phyloP scores from a whole-genome alignment of 2,329 filamentous ascomycete species.

The Fusarium brachygibbosum region DNA sequence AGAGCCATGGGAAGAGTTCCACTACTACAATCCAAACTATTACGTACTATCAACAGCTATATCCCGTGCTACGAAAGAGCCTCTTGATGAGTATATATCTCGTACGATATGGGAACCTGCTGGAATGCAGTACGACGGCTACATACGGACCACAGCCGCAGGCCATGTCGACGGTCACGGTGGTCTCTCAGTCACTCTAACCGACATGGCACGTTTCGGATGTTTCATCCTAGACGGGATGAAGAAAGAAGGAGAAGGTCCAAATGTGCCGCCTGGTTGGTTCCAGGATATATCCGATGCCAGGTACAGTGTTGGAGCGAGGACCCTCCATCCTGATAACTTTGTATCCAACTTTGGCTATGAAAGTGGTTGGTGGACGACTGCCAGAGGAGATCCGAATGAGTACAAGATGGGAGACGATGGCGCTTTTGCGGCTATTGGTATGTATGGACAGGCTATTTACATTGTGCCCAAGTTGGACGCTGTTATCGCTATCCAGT shows the following conservation, averaged over 20 bases:
- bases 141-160: slow-evolving; percentile 35
- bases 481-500: slow-evolving; percentile 27
- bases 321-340: slow-evolving; percentile 25
- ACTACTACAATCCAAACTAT: slow-evolving; percentile 42
- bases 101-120: slow-evolving; percentile 39
- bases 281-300: slow-evolving; percentile 31
- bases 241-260: slow-evolving; percentile 8
- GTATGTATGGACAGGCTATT: slow-evolving; percentile 38
- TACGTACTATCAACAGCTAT: slow-evolving; percentile 34
- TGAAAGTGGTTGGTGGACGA: slow-evolving; percentile 41
- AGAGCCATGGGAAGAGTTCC: slow-evolving; percentile 41
- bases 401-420: slow-evolving; percentile 29
- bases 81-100: slow-evolving; percentile 30
- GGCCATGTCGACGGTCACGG: slow-evolving; percentile 37
- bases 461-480: slow-evolving; percentile 30
- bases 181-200: slow-evolving; percentile 24
- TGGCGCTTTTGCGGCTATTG: slow-evolving; percentile 22
- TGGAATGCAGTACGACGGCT: slow-evolving; percentile 38
- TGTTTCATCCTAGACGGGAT: slow-evolving; percentile 32
- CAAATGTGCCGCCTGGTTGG: slow-evolving; percentile 21
- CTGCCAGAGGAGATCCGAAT: slow-evolving; percentile 3
- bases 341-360: slow-evolving; percentile 33
- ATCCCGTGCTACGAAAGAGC: slow-evolving; percentile 24
- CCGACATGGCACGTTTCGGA: slow-evolving; percentile 36
- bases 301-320: slow-evolving; percentile 22